These are phyloP conservation scores for Coffea humblotiana DNA, from an alignment of 305 asterid species.

Conservation along the genomic window DNA sequence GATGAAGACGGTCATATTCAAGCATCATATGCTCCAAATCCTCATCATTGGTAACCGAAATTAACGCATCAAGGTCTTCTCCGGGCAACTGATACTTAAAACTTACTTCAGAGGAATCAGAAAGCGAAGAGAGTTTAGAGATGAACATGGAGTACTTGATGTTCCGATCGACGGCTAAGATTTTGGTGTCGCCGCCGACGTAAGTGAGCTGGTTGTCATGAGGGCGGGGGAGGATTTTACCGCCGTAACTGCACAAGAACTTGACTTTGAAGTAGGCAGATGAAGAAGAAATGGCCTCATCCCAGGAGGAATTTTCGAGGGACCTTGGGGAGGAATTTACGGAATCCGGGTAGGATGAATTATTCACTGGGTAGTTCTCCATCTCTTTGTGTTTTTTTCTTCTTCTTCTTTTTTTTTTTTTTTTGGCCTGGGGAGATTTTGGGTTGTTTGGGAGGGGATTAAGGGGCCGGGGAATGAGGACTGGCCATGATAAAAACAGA, in stretches of 20 bases:
- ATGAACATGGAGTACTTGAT: constrained; percentile 27
- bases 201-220: constrained; percentile 42
- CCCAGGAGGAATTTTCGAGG: constrained; percentile 38
- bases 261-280: constrained; percentile 33
- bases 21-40: constrained; percentile 50
- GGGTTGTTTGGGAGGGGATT: background rate
- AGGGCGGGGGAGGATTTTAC: constrained; percentile 36
- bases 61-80: constrained; percentile 44
- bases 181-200: constrained; percentile 39
- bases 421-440: too few species aligned
- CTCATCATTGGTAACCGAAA: constrained; percentile 44
- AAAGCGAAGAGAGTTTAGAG: constrained; percentile 26
- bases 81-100: constrained; percentile 48
- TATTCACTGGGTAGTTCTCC: constrained; percentile 31
- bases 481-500: background rate
- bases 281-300: constrained; percentile 25
- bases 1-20: constrained; percentile 36
- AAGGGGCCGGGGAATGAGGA: background rate
- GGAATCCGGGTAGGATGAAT: constrained; percentile 39
- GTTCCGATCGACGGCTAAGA: constrained; percentile 36
- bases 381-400: background rate
- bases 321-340: constrained; percentile 44
- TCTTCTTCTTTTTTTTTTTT: background rate
- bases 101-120: constrained; percentile 21
- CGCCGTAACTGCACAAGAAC: constrained; percentile 42